These are phyloP conservation scores for Tetracladium setigerum DNA, from an alignment of 495 filamentous ascomycete species.

Conservation along the genomic window DNA sequence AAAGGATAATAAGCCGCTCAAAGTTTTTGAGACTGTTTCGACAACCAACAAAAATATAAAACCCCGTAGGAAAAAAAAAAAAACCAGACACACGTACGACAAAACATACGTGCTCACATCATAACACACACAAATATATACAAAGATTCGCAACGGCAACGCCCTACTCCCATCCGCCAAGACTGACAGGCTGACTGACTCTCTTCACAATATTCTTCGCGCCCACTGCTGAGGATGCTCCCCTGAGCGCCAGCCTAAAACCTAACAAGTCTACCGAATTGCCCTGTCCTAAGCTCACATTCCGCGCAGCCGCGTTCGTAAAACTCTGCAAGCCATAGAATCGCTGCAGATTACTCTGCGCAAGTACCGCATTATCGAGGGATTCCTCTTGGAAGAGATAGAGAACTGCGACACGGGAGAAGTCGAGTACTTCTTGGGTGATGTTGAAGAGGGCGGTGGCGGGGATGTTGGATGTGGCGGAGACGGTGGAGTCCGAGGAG, in stretches of 20 bases:
- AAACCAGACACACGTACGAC: no score
- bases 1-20: no score
- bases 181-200: no score
- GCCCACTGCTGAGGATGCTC: not conserved
- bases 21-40: no score
- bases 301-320: conserved; percentile 24
- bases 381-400: conserved; percentile 51
- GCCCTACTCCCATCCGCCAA: no score
- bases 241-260: conserved; percentile 31
- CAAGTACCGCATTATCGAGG: conserved; percentile 43
- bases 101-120: no score
- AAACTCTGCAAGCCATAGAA: conserved; percentile 31
- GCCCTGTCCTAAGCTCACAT: conserved; percentile 29
- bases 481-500: conserved; percentile 3
- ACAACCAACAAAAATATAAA: no score
- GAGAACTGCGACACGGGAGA: conserved; percentile 57
- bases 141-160: no score
- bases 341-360: conserved; percentile 47
- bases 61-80: no score
- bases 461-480: conserved; percentile 14
- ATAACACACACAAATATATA: no score
- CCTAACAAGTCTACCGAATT: conserved; percentile 39
- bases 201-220: no score
- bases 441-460: conserved; percentile 24
- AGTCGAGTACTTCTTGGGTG: conserved; percentile 50